These are phyloP conservation scores for Colletotrichum magnum DNA, from an alignment of 2,329 filamentous ascomycete genomes.

Conservation along the genomic window DNA sequence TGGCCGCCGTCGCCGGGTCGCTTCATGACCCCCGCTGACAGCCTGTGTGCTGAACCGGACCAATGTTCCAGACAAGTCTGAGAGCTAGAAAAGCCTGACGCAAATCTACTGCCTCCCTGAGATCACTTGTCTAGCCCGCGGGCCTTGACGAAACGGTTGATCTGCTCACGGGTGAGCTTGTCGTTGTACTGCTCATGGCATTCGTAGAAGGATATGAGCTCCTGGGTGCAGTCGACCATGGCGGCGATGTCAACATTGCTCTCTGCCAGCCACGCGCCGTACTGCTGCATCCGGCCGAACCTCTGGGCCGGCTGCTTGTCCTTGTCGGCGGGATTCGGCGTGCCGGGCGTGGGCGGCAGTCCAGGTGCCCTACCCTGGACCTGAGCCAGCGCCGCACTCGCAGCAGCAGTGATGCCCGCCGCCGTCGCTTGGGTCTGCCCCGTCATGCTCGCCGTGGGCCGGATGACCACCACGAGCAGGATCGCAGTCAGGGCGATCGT, in stretches of 20 bases:
- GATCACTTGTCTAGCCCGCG: constrained; percentile 66
- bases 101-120: not conserved
- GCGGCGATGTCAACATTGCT: constrained; percentile 87
- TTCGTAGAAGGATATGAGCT: constrained; percentile 91
- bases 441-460: constrained; percentile 63
- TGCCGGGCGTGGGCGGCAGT: constrained; percentile 36
- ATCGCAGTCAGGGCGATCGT: constrained; percentile 89
- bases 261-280: constrained; percentile 85
- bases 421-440: constrained; percentile 52
- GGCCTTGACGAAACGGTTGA: constrained; percentile 72
- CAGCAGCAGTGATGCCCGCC: constrained; percentile 61
- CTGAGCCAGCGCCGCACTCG: constrained; percentile 64
- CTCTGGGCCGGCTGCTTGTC: constrained; percentile 68
- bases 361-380: constrained; percentile 45
- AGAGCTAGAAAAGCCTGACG: not conserved
- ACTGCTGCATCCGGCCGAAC: constrained; percentile 75
- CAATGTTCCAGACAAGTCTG: not conserved
- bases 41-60: not conserved
- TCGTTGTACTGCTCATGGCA: constrained; percentile 73
- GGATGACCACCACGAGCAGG: constrained; percentile 85
- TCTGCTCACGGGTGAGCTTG: constrained; percentile 70
- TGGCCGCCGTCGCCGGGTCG: too few relatives aligned
- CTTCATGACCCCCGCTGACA: too few relatives aligned
- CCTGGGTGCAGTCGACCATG: constrained; percentile 91
- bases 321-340: constrained; percentile 48